Base-by-base conservation (phyloP, 257 asterid genomes). In the Petunia axillaris region DNA sequence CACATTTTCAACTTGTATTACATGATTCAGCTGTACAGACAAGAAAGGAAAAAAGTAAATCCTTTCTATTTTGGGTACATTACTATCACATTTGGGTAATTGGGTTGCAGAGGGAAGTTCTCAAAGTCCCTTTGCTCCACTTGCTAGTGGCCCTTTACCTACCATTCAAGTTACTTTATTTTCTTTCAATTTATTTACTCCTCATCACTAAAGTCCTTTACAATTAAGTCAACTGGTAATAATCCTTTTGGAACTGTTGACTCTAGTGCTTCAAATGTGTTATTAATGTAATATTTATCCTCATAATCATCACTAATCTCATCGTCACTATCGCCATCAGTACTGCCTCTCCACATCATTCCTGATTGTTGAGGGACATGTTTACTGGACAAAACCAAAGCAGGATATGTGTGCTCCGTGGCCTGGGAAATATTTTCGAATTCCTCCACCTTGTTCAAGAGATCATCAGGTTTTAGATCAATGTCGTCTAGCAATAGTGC, bases 401-500 rank as follows among this genome's bases (percentile, higher is more conserved):
- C 98, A 3, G 97, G 96, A 71, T 89, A 92, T 1, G 99, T 88
- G 88, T 95, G 97, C 59, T 85, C 93, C 43, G 81, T 70, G 60
- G 94, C 91, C 86, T 89, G 98, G 35, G 95, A 87, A 16, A 70
- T 48, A 81, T 81, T 85, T 8, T 85, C 93, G n/a, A 96, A 94
- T 68, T 90, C 94, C 86, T 96, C 98, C 79, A 96, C 94, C 83
- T 87, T 87, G 70, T 87, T 86, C 84, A 94, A 54, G 10, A 96
- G 97, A 65, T 89, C 94, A 79, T 92, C 98, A 0, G 98, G 98
- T 54, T 83, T 86, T 36, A 92, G 90, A 75, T 91, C 80, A 15
- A 84, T 81, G 80, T 89, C 89, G 13, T 81, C 91, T 53, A 96
- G 85, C 84, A 92, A 64, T 16, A 91, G 84, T 46, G 99, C 99